A percentile compares a stretch with the other conserved stretches of the same genome.
phyloP scores from a whole-genome alignment of 176 grass and related monocot species.

The Carex cristatella region DNA sequence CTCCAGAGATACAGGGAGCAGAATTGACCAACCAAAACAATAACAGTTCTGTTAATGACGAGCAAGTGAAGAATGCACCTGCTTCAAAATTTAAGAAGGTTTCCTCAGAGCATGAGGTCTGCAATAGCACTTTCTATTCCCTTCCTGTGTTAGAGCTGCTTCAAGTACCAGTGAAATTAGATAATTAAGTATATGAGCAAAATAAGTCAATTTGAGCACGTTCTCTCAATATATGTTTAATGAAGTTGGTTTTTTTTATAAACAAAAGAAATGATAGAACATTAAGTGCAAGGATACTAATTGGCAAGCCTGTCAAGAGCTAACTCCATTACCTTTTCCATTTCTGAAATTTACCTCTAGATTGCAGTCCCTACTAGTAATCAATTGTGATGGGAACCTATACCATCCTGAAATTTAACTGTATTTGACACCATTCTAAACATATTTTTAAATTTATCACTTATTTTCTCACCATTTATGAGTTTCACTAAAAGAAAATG shows the following conservation, averaged over 20 bases:
- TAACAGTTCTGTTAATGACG: not conserved
- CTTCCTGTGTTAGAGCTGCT: not conserved
- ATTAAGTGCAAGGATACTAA: not conserved
- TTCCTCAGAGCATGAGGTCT: constrained; percentile 10
- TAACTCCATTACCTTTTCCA: not conserved
- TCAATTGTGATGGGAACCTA: not conserved
- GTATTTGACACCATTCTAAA: not conserved
- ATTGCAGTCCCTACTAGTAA: not conserved
- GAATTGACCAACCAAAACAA: constrained; percentile 11
- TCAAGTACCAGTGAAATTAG: not conserved
- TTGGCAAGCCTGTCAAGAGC: not conserved
- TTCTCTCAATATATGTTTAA: not conserved
- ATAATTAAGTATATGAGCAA: not conserved
- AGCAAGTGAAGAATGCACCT: constrained; percentile 1
- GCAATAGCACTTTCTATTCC: not conserved
- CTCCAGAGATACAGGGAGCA: not conserved
- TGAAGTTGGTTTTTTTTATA: not conserved
- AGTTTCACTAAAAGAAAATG: not conserved
- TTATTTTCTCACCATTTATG: not conserved
- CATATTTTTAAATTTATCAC: not conserved
- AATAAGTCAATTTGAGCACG: not conserved
- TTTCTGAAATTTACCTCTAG: not conserved
- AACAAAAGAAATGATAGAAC: not conserved
- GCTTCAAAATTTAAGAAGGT: not conserved
- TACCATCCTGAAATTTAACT: not conserved